Base-by-base conservation (phyloP, 2,329 filamentous ascomycete species). In the Scopulariopsis brevicaulis region DNA sequence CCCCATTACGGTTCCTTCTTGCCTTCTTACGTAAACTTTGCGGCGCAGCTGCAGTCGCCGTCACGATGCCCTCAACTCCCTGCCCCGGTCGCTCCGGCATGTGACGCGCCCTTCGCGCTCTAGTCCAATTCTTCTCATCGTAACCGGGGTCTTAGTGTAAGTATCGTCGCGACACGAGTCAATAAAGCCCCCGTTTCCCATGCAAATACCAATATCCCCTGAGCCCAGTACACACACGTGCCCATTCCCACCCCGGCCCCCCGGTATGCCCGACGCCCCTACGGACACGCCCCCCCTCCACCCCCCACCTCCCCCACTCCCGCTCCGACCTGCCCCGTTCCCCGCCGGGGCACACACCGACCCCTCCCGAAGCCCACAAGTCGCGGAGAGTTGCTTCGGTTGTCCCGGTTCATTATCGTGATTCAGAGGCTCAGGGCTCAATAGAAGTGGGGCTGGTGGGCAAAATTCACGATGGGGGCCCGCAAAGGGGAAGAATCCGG, bases 291-390 rank as follows among this genome's bases (percentile, higher is more conserved):
- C 32, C 25, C 11, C 40, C 20, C 22, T 46, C 54, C 54, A 25
- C 28, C 34, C 54, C 37, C 18, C 18, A 22, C 43, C 37, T 28
- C 20, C 54, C 25, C 37, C 54, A 40, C 43, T 35, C 55, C 28
- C 55, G 55, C 55, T 56, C 55, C 55, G 55, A 56, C 43, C 55
- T 56, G 43, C 55, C 43, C 55, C 55, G 55, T 46, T 14, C 28
- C 40, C 55, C 53, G 34, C 55, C 40, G 55, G 40, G n/a, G 28
- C 28, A 32, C 24, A 56, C 40, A 56, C 55, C 55, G 55, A 56
- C 40, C 25, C 22, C n/a, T 22, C 46, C 46, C 46, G 46, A 50
- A 20, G 15, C 46, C 46, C 46, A 50, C 46, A 12, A 12, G 11
- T 32, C 28, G 18, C 20, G 20, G 46, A 50, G 8, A 20, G 22